Evolutionary conservation across 352 stramenopile genomes (phyloP).

Genomic region (Phytophthora kernoviae): DNA sequence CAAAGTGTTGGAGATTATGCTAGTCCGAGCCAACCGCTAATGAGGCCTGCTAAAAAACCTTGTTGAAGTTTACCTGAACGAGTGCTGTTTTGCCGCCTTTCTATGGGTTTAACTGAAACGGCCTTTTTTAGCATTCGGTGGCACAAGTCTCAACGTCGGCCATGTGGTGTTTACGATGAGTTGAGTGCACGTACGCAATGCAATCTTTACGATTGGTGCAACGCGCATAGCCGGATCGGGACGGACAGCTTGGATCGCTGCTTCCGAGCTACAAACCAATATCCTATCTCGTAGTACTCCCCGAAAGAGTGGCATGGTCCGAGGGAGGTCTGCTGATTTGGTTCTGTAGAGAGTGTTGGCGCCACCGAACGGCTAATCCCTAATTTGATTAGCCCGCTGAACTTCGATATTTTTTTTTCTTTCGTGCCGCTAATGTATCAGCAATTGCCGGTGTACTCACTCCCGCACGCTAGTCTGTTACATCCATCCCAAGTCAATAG

Average conservation of each 20-base stretch:
- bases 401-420: not conserved
- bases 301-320: too few relatives aligned
- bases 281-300: too few relatives aligned
- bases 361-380: not conserved
- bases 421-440: not conserved
- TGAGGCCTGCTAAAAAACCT: not conserved
- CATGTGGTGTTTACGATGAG: not conserved
- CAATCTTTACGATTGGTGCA: not conserved
- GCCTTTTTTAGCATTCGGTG: not conserved
- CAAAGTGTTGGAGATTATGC: not conserved
- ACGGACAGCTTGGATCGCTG: too few relatives aligned
- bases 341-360: not conserved
- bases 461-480: not conserved
- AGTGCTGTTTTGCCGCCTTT: not conserved
- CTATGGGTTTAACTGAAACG: not conserved
- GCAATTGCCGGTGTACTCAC: not conserved
- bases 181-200: not conserved
- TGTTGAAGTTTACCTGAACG: not conserved
- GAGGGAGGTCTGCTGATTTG: too few relatives aligned
- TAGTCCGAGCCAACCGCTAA: not conserved
- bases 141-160: not conserved
- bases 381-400: not conserved
- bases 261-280: too few relatives aligned
- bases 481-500: not conserved
- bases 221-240: not conserved